Evolutionary conservation across 2,329 filamentous ascomycete genomes (phyloP), one percentile per base, ranked within the genome.

Genomic region (Fusarium torulosum): DNA sequence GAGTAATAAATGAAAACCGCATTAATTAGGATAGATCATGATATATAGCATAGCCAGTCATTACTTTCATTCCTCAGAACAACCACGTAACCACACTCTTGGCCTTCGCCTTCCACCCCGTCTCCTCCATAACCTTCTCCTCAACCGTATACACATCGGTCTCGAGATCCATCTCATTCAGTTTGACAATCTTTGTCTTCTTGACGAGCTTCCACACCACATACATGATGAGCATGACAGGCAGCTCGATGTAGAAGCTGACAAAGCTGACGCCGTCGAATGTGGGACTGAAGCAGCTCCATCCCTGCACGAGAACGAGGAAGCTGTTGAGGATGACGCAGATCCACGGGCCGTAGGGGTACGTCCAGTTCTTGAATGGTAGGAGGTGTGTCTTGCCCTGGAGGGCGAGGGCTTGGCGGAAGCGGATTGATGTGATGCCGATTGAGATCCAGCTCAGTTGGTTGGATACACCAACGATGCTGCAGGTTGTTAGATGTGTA

Each of bases 191-290:
- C 64, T 83, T 88, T 0, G 90, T 92, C 74, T 82, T 84, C 77
- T 92, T 90, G 63, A 88, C 58, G 2, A 92, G 25, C 77, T 95
- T 96, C 90, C 91, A 95, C 7, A 82, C 87, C 1, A 90, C 43
- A 72, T 86, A 94, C 33, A 95, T 81, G 10, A 89, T 69, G 17
- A 85, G 65, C 82, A 90, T 88, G 59, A 90, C 69, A 0, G 87
- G 85, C 23, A 90, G 75, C 75, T 90, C 86, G 37, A 91, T 82
- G 70, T 91, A 90, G 66, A 82, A 87, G 60, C 85, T 88, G 45
- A 91, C 85, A 70, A 91, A 90, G 70, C 85, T 82, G 14, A 90
- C 86, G 3, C 77, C 79, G 46, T 82, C 80, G 70, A 90, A 91
- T 3, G 63, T 75, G 4, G 86, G 87, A 41, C 84, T 88, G 77